These are phyloP conservation scores for Boletus eberwhitei DNA, from an alignment of 768 basidiomycete species.

Conservation along the genomic window DNA sequence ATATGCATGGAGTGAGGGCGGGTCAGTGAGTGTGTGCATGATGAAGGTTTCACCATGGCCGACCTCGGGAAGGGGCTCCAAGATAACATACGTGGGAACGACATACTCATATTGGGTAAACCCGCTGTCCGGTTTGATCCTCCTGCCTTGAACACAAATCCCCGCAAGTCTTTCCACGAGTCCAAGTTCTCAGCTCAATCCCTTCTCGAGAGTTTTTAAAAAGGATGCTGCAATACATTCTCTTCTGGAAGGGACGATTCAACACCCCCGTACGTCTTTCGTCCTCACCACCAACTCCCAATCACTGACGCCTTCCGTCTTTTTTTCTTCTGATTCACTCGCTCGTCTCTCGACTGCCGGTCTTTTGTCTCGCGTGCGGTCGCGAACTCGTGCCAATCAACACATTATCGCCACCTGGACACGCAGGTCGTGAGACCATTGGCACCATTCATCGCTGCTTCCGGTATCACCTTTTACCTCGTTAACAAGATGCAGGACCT, in stretches of 20 bases:
- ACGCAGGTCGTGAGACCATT: constrained; percentile 64
- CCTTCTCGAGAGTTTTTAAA: constrained; percentile 1
- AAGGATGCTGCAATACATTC: constrained; percentile 23
- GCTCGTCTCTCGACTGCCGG: neutral
- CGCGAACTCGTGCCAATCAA: neutral
- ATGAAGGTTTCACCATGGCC: neutral
- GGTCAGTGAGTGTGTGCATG: neutral
- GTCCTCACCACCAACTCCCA: neutral
- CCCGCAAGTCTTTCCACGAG: neutral
- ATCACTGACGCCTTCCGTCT: neutral
- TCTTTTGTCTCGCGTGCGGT: neutral
- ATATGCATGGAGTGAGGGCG: neutral
- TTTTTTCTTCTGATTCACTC: neutral
- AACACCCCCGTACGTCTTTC: constrained; percentile 25
- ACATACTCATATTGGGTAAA: constrained; percentile 4
- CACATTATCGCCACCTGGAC: neutral
- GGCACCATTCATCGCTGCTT: constrained; percentile 78
- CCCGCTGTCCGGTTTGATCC: constrained; percentile 23
- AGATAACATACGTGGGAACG: constrained; percentile 22
- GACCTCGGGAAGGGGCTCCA: too few relatives aligned
- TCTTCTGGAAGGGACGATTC: constrained; percentile 28
- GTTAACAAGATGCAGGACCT: constrained; percentile 65
- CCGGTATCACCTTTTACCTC: constrained; percentile 61
- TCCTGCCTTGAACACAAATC: too few relatives aligned
- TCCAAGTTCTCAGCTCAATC: neutral